Conservation (phyloP, 441 rosid genomes). For the Arabidopsis hybrid region DNA sequence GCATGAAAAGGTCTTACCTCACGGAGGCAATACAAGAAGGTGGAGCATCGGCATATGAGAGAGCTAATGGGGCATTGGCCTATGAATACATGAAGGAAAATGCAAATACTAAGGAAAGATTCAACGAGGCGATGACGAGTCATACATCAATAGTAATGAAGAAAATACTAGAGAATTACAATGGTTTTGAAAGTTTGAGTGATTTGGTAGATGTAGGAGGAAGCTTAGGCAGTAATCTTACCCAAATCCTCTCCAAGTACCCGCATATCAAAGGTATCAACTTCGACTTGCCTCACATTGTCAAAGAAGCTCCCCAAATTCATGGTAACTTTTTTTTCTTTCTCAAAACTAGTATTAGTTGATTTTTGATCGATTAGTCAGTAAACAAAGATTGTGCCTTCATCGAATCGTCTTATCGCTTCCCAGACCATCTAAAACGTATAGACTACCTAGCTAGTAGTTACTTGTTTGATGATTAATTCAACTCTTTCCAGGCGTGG, state of each 20-base stretch:
- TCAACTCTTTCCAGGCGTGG: conserved; percentile 20
- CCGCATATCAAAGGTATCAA: conserved; percentile 23
- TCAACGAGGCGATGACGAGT: conserved; percentile 19
- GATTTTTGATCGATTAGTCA: no score
- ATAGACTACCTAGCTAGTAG: no score
- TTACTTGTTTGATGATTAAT: background rate
- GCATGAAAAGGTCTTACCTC: conserved; percentile 28
- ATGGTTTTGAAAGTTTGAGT: conserved; percentile 23
- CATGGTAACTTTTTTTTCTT: background rate
- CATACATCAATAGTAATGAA: conserved; percentile 36
- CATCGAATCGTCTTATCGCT: no score
- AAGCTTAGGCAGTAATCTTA: conserved; percentile 13
- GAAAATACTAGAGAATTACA: conserved; percentile 22
- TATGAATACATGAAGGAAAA: no score
- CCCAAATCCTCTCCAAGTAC: conserved; percentile 15
- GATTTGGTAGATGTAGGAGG: conserved; percentile 37
- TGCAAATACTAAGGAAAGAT: background rate
- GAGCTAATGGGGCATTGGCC: no score
- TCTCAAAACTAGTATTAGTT: no score
- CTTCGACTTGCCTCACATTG: conserved; percentile 33
- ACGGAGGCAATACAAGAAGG: conserved; percentile 30
- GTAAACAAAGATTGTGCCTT: no score
- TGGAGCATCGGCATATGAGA: conserved; percentile 20
- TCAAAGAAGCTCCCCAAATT: conserved; percentile 28
- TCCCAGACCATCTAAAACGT: no score